Evolutionary conservation across 441 rosid species (phyloP), one percentile per base, ranked within the genome.

Genomic region (Syzygium malaccense): DNA sequence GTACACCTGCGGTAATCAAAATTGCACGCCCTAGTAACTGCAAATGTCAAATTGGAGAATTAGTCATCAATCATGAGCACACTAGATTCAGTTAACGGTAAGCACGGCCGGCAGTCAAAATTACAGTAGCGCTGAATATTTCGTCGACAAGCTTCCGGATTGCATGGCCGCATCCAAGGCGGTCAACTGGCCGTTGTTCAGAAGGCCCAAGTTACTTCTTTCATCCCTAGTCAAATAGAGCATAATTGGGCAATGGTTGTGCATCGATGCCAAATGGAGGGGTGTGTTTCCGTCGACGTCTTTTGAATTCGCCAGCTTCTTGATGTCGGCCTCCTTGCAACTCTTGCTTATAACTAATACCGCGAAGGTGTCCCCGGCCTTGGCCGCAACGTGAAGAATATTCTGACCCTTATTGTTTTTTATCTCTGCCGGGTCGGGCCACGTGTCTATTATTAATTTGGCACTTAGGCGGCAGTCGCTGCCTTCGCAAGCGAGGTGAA

Each of bases 121-220:
- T 25, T 25, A 57, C 62, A 10, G 6, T 25, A 57, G n/a, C 62
- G 1, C 1, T 57, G 14, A 0, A 57, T 10, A 0, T 58, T 0
- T 0, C 32, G 14, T 2, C 0, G 64, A 1, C 2, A 0, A 0
- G 64, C 7, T 12, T 58, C 2, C 1, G 30, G 3, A 58, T 58
- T 4, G 2, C 64, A 2, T 2, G 64, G 15, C 15, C 30, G 12
- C 64, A 5, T 58, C 64, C 0, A 4, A 0, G 30, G 64, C 15
- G 4, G 30, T 25, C 1, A 4, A 58, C 0, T 6, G 7, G 0
- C 26, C 0, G 0, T 58, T 58, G 15, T 58, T 58, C 64, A 1
- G 30, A 58, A 12, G 2, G 4, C 0, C 0, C 66, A 6, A 1
- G 1, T 0, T 0, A 28, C 1, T 60, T 5, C 8, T 5, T 60